A percentile compares a stretch with the other conserved stretches of the same genome.
Evolutionary conservation across 768 basidiomycete genomes (phyloP).

Genomic region (Panaeolus cyanescens): DNA sequence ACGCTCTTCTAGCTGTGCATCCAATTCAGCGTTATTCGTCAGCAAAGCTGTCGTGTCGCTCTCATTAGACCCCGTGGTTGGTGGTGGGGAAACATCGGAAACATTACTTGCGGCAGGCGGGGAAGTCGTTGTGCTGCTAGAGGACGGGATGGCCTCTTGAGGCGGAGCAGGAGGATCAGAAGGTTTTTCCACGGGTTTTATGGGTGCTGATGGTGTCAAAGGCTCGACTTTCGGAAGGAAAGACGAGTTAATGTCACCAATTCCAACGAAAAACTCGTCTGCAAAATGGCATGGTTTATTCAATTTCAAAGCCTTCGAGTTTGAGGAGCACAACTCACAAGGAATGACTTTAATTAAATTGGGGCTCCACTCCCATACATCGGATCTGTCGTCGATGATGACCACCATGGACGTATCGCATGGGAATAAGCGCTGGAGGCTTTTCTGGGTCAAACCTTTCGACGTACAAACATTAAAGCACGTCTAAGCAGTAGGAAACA

Average conservation of each 20-base stretch:
- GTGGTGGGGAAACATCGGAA: slow-evolving; percentile 30
- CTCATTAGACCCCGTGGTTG: slow-evolving; percentile 23
- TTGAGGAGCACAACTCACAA: slow-evolving; percentile 51
- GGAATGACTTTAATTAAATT: slow-evolving; percentile 97
- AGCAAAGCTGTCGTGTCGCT: slow-evolving; percentile 56
- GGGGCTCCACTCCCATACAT: slow-evolving; percentile 98
- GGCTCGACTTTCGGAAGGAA: slow-evolving; percentile 84
- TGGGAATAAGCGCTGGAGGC: slow-evolving; percentile 89
- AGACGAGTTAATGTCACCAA: slow-evolving; percentile 96
- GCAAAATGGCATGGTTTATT: neutral
- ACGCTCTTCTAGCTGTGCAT: slow-evolving; percentile 83
- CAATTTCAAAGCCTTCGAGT: slow-evolving; percentile 16
- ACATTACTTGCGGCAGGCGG: slow-evolving; percentile 36
- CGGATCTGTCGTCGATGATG: slow-evolving; percentile 96
- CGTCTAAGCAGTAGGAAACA: slow-evolving; percentile 1
- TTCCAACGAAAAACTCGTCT: slow-evolving; percentile 99
- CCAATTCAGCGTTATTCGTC: slow-evolving; percentile 73
- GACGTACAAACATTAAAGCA: slow-evolving; percentile 14
- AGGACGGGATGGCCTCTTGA: slow-evolving; percentile 9
- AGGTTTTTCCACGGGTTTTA: slow-evolving; percentile 19
- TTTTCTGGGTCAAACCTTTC: slow-evolving; percentile 88
- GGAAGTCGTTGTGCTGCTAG: slow-evolving; percentile 22
- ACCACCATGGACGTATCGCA: slow-evolving; percentile 99
- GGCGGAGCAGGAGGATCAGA: slow-evolving; percentile 9
- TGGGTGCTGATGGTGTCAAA: slow-evolving; percentile 38